phyloP scores from a whole-genome alignment of 1,139 yeast species.

The Hyphopichia fennica region DNA sequence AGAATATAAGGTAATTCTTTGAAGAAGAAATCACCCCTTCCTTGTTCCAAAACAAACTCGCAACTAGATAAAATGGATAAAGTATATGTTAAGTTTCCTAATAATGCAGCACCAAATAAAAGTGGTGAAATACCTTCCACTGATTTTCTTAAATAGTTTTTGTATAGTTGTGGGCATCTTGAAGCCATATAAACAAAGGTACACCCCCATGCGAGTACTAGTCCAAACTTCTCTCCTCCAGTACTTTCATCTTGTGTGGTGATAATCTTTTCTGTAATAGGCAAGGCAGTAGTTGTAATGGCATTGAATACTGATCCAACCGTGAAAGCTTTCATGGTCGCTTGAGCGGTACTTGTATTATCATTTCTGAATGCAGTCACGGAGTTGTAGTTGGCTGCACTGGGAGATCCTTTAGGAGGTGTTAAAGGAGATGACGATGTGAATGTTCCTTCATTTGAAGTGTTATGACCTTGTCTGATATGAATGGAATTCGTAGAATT shows the following conservation, averaged over 20 bases:
- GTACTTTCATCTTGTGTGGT: constrained; percentile 1
- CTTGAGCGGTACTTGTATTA: constrained; percentile 2
- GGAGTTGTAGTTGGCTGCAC: constrained; percentile 18
- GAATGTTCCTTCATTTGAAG: constrained; percentile 5
- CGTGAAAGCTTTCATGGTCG: constrained; percentile 11
- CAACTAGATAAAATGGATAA: constrained; percentile 64
- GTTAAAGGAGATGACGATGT: constrained; percentile 13
- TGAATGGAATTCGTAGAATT: constrained; percentile 12
- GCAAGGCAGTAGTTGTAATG: constrained; percentile 22
- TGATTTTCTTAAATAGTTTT: constrained; percentile 72
- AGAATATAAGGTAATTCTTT: constrained; percentile 80
- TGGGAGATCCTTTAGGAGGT: constrained; percentile 16
- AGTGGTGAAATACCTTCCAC: constrained; percentile 84
- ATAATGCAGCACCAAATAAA: constrained; percentile 73
- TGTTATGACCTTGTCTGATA: constrained; percentile 9
- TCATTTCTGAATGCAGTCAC: constrained; percentile 11
- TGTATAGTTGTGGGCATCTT: constrained; percentile 80
- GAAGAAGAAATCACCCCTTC: constrained; percentile 49
- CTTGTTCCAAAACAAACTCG: constrained; percentile 30
- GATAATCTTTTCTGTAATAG: constrained; percentile 9
- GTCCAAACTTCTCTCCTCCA: constrained; percentile 37
- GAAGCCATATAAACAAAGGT: constrained; percentile 75
- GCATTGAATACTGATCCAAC: constrained; percentile 24
- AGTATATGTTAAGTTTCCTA: constrained; percentile 82
- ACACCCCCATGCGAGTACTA: constrained; percentile 76